These are phyloP conservation scores for Austroboletus niveus DNA, from an alignment of 1,284 basidiomycete genomes.

Conservation along the genomic window DNA sequence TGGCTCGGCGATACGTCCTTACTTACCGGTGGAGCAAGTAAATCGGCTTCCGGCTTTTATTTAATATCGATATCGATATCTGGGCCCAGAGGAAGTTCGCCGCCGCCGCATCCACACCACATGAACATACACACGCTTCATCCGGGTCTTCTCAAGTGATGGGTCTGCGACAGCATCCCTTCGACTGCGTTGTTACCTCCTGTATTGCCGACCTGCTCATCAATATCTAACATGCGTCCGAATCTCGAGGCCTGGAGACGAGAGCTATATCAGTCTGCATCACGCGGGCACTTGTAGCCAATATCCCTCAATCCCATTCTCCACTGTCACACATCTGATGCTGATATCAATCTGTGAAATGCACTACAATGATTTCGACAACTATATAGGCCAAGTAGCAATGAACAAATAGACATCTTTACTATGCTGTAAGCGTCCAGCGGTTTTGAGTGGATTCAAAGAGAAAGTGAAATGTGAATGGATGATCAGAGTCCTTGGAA, in stretches of 20 bases:
- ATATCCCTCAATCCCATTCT: constrained; percentile 18
- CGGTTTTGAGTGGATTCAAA: too few species aligned
- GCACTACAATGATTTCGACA: background rate
- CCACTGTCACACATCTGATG: background rate
- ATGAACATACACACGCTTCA: background rate
- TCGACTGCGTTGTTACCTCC: background rate
- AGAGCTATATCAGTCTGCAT: background rate
- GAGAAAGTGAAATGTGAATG: too few species aligned
- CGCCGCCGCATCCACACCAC: too few species aligned
- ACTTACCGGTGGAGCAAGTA: background rate
- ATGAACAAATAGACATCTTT: background rate
- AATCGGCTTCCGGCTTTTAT: background rate
- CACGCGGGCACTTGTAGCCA: constrained; percentile 25
- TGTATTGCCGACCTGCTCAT: background rate
- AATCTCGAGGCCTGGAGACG: background rate
- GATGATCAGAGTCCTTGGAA: background rate
- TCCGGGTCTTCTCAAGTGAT: constrained; percentile 2
- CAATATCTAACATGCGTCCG: background rate
- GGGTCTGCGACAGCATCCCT: background rate
- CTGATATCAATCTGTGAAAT: background rate
- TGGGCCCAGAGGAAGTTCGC: too few species aligned
- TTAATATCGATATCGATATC: background rate
- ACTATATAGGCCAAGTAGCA: background rate
- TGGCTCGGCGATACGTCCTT: background rate
- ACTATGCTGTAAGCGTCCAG: background rate